Base-by-base conservation (phyloP, 139 green algal genomes). In the Parachlorella kessleri region DNA sequence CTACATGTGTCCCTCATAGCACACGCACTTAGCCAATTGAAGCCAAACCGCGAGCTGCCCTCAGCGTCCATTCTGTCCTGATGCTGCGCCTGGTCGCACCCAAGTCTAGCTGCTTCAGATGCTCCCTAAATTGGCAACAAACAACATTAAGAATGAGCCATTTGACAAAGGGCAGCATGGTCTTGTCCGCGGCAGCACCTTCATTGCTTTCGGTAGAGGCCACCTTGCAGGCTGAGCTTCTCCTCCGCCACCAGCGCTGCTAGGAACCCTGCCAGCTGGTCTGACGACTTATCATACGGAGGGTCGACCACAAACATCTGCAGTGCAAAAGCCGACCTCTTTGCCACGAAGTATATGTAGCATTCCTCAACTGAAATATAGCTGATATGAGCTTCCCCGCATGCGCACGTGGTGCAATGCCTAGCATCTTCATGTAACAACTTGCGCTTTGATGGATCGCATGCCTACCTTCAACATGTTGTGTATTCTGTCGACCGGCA, bases 401-500 rank as follows among this genome's bases (percentile, higher is more conserved):
- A n/a, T n/a, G n/a, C n/a, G n/a, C n/a, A n/a, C n/a, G n/a, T n/a
- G n/a, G n/a, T n/a, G n/a, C n/a, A n/a, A n/a, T n/a, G n/a, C n/a
- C n/a, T n/a, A n/a, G n/a, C n/a, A n/a, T n/a, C n/a, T n/a, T n/a
- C n/a, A n/a, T n/a, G n/a, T n/a, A n/a, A n/a, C n/a, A n/a, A n/a
- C n/a, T n/a, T n/a, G n/a, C n/a, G n/a, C n/a, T n/a, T n/a, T n/a
- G n/a, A n/a, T n/a, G n/a, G n/a, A n/a, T n/a, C n/a, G n/a, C n/a
- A n/a, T 59, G 21, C 71, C 23, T n/a, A 68, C 37, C 66, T 96
- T 95, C 48, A 99, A 88, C 91, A 98, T 96, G 87, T 97, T 94
- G 83, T 99, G 94, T 64, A 99, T 94, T 4, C 94, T 84, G 35
- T 97, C 94, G 65, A 97, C 70, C 0, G 94, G 87, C 76, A 98